phyloP scores from a whole-genome alignment of 371 early-diverging fungal species.

The Synchytrium microbalum region DNA sequence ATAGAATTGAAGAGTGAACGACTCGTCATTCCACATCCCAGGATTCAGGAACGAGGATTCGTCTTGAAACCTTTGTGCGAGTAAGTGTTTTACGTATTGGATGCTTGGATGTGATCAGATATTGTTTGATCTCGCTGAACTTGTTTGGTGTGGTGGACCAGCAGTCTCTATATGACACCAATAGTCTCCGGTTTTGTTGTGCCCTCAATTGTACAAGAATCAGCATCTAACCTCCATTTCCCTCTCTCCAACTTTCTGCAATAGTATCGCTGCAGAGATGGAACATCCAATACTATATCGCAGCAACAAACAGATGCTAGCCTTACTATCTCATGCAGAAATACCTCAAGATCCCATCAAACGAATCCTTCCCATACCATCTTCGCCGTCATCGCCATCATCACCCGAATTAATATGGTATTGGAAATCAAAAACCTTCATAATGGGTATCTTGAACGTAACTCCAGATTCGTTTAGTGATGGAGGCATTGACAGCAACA shows the following conservation, averaged over 20 bases:
- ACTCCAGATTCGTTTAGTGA: conserved; percentile 97
- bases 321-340: conserved; percentile 58
- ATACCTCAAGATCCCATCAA: conserved; percentile 15
- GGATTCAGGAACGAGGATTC: conserved; percentile 88
- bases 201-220: too few relatives aligned
- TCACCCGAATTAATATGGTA: conserved; percentile 40
- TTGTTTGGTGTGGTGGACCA: too few relatives aligned
- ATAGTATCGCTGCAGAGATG: conserved; percentile 73
- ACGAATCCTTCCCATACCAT: conserved; percentile 4
- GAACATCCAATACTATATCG: conserved; percentile 83
- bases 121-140: too few relatives aligned
- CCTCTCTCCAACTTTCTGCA: conserved; percentile 7
- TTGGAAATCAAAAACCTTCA: conserved; percentile 59
- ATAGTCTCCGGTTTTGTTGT: not conserved
- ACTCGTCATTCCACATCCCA: conserved; percentile 83
- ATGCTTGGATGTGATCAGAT: not conserved
- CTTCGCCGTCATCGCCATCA: too few relatives aligned
- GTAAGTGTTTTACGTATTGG: conserved; percentile 30
- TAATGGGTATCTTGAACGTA: conserved; percentile 96
- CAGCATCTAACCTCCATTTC: not conserved
- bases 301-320: conserved; percentile 67
- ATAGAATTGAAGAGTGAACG: conserved; percentile 50
- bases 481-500: conserved; percentile 57
- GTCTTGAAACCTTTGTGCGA: conserved; percentile 91
- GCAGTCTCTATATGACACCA: conserved; percentile 4